A percentile compares a stretch with the other conserved stretches of the same genome.
Evolutionary conservation across 225 moss, liverwort and hornwort species (phyloP).

Genomic region (Sphagnum contortum): DNA sequence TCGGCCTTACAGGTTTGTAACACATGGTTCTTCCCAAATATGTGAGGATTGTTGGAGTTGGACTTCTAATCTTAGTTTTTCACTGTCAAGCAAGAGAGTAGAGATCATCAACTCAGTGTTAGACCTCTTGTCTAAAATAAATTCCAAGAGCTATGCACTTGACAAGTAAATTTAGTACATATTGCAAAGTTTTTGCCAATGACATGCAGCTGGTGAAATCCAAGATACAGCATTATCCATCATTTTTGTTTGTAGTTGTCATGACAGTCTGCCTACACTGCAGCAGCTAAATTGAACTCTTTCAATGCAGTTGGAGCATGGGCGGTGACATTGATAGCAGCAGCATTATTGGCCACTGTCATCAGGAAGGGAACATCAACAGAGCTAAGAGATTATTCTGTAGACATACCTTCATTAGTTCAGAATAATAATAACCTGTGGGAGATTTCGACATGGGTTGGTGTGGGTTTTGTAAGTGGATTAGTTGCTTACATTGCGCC

Average conservation of each 20-base stretch:
- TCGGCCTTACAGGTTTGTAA: too few species aligned
- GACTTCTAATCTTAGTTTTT: too few species aligned
- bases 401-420: conserved; percentile 27
- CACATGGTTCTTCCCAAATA: too few species aligned
- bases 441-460: conserved; percentile 56
- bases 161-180: too few species aligned
- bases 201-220: background rate
- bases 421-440: conserved; percentile 24
- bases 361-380: conserved; percentile 33
- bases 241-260: background rate
- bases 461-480: conserved; percentile 38
- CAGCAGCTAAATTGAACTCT: too few species aligned
- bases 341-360: conserved; percentile 36
- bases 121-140: too few species aligned
- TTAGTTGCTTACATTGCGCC: conserved; percentile 33
- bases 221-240: background rate
- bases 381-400: conserved; percentile 16
- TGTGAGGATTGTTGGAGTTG: too few species aligned
- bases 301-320: conserved; percentile 31
- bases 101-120: too few species aligned
- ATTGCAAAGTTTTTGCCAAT: too few species aligned
- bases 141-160: too few species aligned
- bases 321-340: conserved; percentile 42
- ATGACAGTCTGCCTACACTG: background rate
- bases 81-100: too few species aligned